Conservation (phyloP, 768 basidiomycete species). For the Termitomyces heimii region DNA sequence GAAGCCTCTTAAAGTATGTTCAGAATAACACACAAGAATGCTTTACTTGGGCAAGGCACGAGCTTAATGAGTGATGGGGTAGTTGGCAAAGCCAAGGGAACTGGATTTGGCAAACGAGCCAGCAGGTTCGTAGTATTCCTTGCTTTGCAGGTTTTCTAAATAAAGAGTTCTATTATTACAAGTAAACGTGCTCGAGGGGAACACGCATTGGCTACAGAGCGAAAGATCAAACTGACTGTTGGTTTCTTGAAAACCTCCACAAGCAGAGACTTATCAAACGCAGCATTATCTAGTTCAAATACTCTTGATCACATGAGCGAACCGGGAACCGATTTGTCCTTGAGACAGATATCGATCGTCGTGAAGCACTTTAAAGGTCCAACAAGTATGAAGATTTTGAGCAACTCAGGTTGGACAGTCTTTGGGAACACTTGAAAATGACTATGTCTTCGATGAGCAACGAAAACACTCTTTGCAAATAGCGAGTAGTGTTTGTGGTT, state of each 20-base stretch:
- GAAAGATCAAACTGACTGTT: slow-evolving; percentile 25
- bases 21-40: slow-evolving; percentile 57
- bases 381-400: slow-evolving; percentile 37
- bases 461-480: slow-evolving; percentile 6
- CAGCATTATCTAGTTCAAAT: not conserved
- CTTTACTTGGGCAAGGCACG: slow-evolving; percentile 54
- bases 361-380: slow-evolving; percentile 43
- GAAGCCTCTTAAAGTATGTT: slow-evolving; percentile 68
- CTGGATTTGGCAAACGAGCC: slow-evolving; percentile 69
- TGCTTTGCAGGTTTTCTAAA: not conserved
- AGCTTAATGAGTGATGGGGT: slow-evolving; percentile 40
- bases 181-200: slow-evolving; percentile 81
- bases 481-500: slow-evolving; percentile 13
- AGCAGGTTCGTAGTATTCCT: slow-evolving; percentile 38
- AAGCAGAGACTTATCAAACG: not conserved
- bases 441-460: slow-evolving; percentile 37
- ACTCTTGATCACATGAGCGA: slow-evolving; percentile 7
- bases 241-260: not conserved
- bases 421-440: slow-evolving; percentile 41
- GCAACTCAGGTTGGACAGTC: slow-evolving; percentile 29
- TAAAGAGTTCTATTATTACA: not conserved
- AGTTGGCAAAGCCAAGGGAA: slow-evolving; percentile 31
- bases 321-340: slow-evolving; percentile 25
- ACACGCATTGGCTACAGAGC: slow-evolving; percentile 70
- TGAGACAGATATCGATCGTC: slow-evolving; percentile 44